Conservation (phyloP, 352 stramenopile genomes). For the Pythium myriotylum region DNA sequence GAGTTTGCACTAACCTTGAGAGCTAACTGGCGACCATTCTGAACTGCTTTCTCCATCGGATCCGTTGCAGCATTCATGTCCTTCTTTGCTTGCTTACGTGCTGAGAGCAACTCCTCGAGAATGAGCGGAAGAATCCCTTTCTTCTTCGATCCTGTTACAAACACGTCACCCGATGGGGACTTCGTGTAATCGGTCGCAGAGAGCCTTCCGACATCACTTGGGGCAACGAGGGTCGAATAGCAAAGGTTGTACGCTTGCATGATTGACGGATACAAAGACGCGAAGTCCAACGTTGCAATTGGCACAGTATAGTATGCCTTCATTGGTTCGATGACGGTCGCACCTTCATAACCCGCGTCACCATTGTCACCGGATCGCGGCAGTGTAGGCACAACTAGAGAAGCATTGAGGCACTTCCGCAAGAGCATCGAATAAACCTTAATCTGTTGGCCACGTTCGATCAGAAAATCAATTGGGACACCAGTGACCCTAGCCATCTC, state of each 20-base stretch:
- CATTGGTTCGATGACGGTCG: constrained; percentile 99
- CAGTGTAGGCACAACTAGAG: constrained; percentile 96
- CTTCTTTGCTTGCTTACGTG: constrained; percentile 98
- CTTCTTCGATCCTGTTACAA: constrained; percentile 94
- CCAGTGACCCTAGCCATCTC: constrained; percentile 99
- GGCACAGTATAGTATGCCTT: constrained; percentile 99
- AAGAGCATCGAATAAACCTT: constrained; percentile 99
- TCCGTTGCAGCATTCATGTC: constrained; percentile 99
- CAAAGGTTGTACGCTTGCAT: constrained; percentile 99
- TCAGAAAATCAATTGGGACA: constrained; percentile 97
- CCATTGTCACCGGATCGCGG: constrained; percentile 81
- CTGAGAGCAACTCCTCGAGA: constrained; percentile 96
- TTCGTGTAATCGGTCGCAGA: constrained; percentile 86
- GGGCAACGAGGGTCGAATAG: constrained; percentile 98
- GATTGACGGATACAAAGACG: constrained; percentile 99
- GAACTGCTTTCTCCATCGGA: constrained; percentile 98
- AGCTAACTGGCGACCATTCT: constrained; percentile 97
- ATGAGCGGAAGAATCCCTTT: constrained; percentile 99
- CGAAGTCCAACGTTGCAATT: constrained; percentile 99
- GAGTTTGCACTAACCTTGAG: constrained; percentile 99
- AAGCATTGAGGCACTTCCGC: constrained; percentile 94
- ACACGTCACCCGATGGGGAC: constrained; percentile 96
- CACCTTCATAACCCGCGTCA: constrained; percentile 96
- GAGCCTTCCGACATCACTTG: constrained; percentile 63
- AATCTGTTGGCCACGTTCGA: constrained; percentile 98